A percentile compares a stretch with the other conserved stretches of the same genome.
Conservation (phyloP, 73 alveolate species). For the Blepharisma stoltei region DNA sequence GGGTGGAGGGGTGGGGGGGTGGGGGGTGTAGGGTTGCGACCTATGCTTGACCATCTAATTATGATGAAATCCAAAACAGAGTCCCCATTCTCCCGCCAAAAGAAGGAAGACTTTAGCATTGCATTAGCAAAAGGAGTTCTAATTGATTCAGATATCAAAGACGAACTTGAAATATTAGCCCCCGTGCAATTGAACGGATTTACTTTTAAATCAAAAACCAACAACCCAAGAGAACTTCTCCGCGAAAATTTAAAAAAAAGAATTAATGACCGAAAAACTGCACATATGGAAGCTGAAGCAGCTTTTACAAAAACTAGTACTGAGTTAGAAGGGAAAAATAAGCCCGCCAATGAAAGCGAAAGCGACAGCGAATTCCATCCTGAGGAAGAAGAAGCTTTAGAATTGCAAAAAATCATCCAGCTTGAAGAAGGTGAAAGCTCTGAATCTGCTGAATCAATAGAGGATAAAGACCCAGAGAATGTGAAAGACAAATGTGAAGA, state of each 20-base stretch:
- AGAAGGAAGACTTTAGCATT: background rate
- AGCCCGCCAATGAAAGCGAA: background rate
- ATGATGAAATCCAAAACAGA: no score
- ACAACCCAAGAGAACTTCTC: background rate
- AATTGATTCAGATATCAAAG: background rate
- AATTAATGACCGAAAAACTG: slow-evolving; percentile 16
- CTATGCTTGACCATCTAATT: no score
- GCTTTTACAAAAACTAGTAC: background rate
- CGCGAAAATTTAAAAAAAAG: background rate
- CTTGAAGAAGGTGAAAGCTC: slow-evolving; percentile 27
- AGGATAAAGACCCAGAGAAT: background rate
- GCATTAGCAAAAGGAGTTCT: background rate
- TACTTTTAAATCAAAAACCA: background rate
- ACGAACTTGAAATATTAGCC: background rate
- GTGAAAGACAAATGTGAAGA: background rate
- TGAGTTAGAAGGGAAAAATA: background rate
- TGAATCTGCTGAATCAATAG: background rate
- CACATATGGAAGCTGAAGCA: slow-evolving; percentile 12
- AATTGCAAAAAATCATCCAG: slow-evolving; percentile 6
- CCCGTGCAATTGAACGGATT: background rate
- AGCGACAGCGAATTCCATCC: background rate
- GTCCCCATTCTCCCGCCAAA: background rate
- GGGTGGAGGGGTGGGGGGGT: no score
- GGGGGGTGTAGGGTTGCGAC: no score
- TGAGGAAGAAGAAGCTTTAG: slow-evolving; percentile 17